These are phyloP conservation scores for Diplotaxis tenuifolia DNA, from an alignment of 345 rosid species.

Conservation along the genomic window DNA sequence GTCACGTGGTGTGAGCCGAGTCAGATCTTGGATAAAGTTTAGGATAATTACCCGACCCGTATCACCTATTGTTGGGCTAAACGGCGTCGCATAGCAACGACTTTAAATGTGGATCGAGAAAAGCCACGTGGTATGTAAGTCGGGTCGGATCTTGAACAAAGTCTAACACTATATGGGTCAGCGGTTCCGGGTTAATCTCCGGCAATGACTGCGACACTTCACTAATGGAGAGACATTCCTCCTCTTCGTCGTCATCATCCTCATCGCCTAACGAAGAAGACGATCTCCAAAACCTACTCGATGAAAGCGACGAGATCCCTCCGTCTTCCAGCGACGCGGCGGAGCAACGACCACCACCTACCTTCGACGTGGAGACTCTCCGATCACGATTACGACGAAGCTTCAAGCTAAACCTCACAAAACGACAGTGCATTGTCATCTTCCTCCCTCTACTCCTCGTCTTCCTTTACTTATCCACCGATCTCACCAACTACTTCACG, in stretches of 20 bases:
- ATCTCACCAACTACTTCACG: slow-evolving; percentile 29
- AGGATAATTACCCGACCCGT: neutral
- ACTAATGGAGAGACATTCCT: slow-evolving; percentile 53
- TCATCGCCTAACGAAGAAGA: slow-evolving; percentile 57
- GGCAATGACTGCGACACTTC: slow-evolving; percentile 9
- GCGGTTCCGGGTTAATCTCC: slow-evolving; percentile 26
- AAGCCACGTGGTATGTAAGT: slow-evolving; percentile 18
- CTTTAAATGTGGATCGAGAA: slow-evolving; percentile 4
- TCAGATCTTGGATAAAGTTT: too few species aligned
- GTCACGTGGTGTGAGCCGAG: neutral
- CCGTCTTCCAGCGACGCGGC: slow-evolving; percentile 4
- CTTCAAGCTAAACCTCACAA: slow-evolving; percentile 35
- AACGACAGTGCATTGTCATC: slow-evolving; percentile 46
- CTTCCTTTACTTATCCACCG: slow-evolving; percentile 48
- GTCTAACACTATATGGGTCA: slow-evolving; percentile 23
- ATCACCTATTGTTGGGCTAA: neutral
- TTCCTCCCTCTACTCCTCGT: slow-evolving; percentile 50
- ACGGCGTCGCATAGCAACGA: neutral
- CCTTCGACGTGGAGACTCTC: slow-evolving; percentile 53
- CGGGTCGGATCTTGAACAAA: slow-evolving; percentile 28
- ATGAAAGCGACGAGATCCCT: slow-evolving; percentile 30
- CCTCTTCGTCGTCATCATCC: slow-evolving; percentile 33
- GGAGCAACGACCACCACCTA: slow-evolving; percentile 36
- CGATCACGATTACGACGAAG: slow-evolving; percentile 38
- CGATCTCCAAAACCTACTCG: slow-evolving; percentile 51